Evolutionary conservation across 495 filamentous ascomycete genomes (phyloP).

Genomic region (Tetracladium marchalianum): DNA sequence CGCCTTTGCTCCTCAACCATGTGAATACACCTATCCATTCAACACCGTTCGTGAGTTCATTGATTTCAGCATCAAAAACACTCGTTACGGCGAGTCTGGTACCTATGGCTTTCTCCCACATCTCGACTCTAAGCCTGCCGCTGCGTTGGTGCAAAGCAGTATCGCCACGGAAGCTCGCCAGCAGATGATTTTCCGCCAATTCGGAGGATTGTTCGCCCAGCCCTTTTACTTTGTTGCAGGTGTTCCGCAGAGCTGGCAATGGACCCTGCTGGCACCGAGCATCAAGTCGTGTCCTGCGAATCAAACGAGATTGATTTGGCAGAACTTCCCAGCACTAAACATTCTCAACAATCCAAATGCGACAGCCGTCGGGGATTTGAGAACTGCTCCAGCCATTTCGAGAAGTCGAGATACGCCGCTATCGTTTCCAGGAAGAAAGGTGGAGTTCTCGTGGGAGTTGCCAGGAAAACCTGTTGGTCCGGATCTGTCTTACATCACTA

Average conservation of each 20-base stretch:
- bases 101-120: constrained; percentile 81
- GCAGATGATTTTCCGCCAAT: constrained; percentile 83
- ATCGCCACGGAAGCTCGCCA: constrained; percentile 82
- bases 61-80: constrained; percentile 81
- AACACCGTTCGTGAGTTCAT: constrained; percentile 68
- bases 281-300: constrained; percentile 69
- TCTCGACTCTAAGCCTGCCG: constrained; percentile 67
- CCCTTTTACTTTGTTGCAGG: constrained; percentile 77
- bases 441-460: constrained; percentile 62
- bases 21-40: constrained; percentile 74
- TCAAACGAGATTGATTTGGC: constrained; percentile 71
- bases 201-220: constrained; percentile 76
- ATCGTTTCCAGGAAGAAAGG: constrained; percentile 64
- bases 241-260: constrained; percentile 78
- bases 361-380: constrained; percentile 37
- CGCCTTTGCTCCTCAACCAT: constrained; percentile 56
- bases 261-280: constrained; percentile 77
- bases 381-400: constrained; percentile 50
- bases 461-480: constrained; percentile 65
- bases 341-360: constrained; percentile 74
- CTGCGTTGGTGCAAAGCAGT: constrained; percentile 60
- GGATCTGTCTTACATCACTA: constrained; percentile 71
- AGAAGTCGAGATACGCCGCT: constrained; percentile 58
- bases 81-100: constrained; percentile 71
- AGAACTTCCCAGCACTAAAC: constrained; percentile 73